phyloP scores from a whole-genome alignment of 2,329 filamentous ascomycete species.

The Claviceps digitariae region DNA sequence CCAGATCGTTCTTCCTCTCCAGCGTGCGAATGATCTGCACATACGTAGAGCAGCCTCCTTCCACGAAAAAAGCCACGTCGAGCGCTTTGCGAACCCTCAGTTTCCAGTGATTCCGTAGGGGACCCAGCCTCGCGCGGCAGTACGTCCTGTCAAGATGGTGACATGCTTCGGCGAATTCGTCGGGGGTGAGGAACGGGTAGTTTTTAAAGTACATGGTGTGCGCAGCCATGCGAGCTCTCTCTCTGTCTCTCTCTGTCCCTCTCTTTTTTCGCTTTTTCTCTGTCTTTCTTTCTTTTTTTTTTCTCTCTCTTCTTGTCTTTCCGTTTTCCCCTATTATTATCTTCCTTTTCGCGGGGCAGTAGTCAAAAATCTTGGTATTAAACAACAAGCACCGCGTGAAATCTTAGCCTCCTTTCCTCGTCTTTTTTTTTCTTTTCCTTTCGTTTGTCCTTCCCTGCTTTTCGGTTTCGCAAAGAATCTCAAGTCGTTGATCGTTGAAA shows the following conservation, averaged over 20 bases:
- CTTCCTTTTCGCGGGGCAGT: no score
- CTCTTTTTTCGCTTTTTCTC: no score
- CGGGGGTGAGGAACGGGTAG: constrained; percentile 47
- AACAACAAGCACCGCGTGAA: no score
- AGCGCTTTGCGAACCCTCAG: constrained; percentile 39
- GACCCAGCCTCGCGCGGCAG: constrained; percentile 42
- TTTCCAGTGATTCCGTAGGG: constrained; percentile 39
- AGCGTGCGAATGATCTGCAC: constrained; percentile 43
- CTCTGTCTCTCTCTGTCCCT: background rate
- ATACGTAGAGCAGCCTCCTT: constrained; percentile 35
- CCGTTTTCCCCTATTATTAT: no score
- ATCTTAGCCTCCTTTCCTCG: no score
- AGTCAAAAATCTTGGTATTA: no score
- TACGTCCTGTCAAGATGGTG: constrained; percentile 47
- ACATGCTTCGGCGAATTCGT: constrained; percentile 54
- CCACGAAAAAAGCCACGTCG: constrained; percentile 27
- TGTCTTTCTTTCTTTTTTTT: no score
- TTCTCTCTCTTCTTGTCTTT: no score
- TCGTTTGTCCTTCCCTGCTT: no score
- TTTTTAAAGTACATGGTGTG: constrained; percentile 28
- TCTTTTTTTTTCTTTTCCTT: no score
- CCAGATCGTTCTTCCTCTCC: constrained; percentile 30
- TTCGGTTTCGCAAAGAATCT: no score
- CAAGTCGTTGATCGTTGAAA: no score
- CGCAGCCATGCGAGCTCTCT: background rate